Base-by-base conservation (phyloP, 2,329 filamentous ascomycete genomes). In the Ophiocordyceps camponoti-leonardi region DNA sequence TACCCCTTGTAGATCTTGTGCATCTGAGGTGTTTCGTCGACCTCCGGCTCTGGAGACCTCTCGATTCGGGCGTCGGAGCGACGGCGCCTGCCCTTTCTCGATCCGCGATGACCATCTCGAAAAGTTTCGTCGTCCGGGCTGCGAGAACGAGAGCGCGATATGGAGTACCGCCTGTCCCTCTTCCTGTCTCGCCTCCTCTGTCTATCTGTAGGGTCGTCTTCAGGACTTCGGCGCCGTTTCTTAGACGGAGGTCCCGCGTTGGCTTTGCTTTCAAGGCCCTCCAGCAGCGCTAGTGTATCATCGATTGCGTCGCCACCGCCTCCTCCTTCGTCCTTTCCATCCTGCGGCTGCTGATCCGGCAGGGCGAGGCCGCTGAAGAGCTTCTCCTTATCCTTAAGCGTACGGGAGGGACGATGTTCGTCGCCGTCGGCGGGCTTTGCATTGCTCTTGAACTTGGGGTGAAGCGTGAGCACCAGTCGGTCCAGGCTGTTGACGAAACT, bases 401-500 rank as follows among this genome's bases (percentile, higher is more conserved):
- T 72, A 56, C 58, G 56, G 44, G 54, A 63, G 41, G 51, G 61
- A 47, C 59, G 62, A 30, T 61, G 61, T 35, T 66, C 65, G 19
- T 64, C 61, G 40, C 67, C 65, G 31, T 63, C 53, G 10, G 54
- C 53, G 6, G 22, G 22, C 53, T 62, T 54, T 46, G 61, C 59
- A 53, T 75, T 70, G 42, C 68, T 68, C 62, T 87, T 94, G 65
- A 90, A 83, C 54, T 85, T 85, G 1, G 93, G 92, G 55, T 98
- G 92, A 75, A 98, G 82, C 3, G 86, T 86, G 51, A 82, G 68
- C 28, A 96, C 81, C 33, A 96, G 66, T 8, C 90, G 83, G 60
- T 96, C 88, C 54, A 98, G 78, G 60, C 86, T 95, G 60, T 94
- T 86, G 46, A 94, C 74, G 54, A 98, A 67, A 65, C 85, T 94